phyloP scores from a whole-genome alignment of 306 rosid species.

The Begonia loranthoides region DNA sequence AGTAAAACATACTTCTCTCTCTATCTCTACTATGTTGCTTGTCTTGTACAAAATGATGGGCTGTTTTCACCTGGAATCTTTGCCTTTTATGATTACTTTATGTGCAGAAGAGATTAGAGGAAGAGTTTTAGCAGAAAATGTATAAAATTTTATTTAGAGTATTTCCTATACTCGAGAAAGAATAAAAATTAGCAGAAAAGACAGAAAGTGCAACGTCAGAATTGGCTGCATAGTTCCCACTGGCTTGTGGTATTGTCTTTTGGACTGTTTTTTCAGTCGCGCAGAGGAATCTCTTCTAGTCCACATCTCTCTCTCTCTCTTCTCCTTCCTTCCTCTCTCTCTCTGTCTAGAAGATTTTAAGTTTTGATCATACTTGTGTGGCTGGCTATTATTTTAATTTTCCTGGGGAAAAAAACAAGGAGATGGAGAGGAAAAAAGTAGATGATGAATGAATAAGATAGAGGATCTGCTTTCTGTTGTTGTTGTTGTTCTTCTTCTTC shows the following conservation, averaged over 20 bases:
- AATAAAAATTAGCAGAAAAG: constrained; percentile 45
- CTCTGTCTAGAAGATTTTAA: constrained; percentile 13
- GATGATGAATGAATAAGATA: not conserved
- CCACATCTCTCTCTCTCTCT: constrained; percentile 26
- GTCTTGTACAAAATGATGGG: too few species aligned
- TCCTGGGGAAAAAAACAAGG: not conserved
- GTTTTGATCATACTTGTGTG: constrained; percentile 21
- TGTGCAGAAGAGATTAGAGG: too few species aligned
- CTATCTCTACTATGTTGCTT: too few species aligned
- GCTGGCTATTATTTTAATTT: constrained; percentile 21
- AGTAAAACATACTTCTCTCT: too few species aligned
- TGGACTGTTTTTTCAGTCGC: constrained; percentile 29
- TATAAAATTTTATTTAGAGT: too few species aligned
- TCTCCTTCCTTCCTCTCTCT: constrained; percentile 9
- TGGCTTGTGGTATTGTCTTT: constrained; percentile 22
- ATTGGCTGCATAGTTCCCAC: constrained; percentile 45
- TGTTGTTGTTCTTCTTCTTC: too few species aligned
- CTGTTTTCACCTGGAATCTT: too few species aligned
- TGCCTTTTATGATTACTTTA: too few species aligned
- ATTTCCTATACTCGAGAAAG: not conserved
- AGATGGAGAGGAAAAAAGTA: not conserved
- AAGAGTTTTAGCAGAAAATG: too few species aligned
- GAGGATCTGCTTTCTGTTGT: not conserved
- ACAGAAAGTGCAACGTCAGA: constrained; percentile 94
- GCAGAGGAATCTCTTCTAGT: constrained; percentile 28